A percentile compares a stretch with the other conserved stretches of the same genome.
phyloP scores from a whole-genome alignment of 257 asterid species.

The Rehmannia glutinosa region DNA sequence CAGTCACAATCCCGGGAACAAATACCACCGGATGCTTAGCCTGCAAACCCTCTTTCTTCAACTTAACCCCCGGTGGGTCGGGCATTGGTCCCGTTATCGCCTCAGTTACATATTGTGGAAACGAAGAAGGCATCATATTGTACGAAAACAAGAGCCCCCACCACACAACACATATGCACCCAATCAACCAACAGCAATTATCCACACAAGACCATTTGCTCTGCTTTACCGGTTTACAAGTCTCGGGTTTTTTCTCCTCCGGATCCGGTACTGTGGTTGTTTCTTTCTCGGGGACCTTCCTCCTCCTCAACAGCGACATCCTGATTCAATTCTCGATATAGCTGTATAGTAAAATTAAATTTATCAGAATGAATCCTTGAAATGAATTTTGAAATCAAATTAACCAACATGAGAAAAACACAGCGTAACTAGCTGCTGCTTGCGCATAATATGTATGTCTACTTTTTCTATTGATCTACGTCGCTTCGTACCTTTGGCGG shows the following conservation, averaged over 20 bases:
- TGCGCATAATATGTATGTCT: not conserved
- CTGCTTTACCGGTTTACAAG: conserved; percentile 23
- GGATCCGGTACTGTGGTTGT: conserved; percentile 28
- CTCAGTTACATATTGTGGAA: conserved; percentile 82
- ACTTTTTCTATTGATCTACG: not conserved
- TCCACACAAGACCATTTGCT: conserved; percentile 76
- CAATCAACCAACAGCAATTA: conserved; percentile 81
- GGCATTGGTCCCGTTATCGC: conserved; percentile 82
- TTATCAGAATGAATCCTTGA: not conserved
- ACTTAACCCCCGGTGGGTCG: conserved; percentile 83
- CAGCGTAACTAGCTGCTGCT: conserved; percentile 12
- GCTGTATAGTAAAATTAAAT: not conserved
- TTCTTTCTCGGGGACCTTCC: conserved; percentile 39
- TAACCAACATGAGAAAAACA: not conserved
- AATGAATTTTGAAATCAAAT: not conserved
- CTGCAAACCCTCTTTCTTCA: conserved; percentile 62
- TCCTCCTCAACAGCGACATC: conserved; percentile 53
- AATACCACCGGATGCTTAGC: conserved; percentile 93
- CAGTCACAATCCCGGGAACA: conserved; percentile 89
- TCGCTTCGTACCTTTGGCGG: not conserved
- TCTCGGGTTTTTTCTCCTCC: conserved; percentile 31
- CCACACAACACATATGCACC: conserved; percentile 71
- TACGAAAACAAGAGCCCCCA: conserved; percentile 65
- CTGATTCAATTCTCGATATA: not conserved
- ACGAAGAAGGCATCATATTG: conserved; percentile 86